Evolutionary conservation across 108 stramenopile species (phyloP).

Genomic region (Fragilaria radians): DNA sequence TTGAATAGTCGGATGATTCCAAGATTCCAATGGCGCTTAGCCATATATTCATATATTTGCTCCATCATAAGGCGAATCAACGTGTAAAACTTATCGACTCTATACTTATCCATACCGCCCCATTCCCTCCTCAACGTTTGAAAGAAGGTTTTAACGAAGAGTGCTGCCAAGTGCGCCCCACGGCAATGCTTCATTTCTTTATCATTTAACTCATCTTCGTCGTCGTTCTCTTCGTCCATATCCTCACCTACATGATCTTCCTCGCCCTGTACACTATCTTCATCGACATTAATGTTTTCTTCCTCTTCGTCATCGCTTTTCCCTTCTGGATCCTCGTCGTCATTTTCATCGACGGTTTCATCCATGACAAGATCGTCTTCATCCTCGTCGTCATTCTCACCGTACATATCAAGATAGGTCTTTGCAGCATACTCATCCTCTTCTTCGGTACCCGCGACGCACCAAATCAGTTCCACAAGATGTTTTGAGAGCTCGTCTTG

Average conservation of each 20-base stretch:
- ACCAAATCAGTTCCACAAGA: slow-evolving; percentile 76
- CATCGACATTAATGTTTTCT: neutral
- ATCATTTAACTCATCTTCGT: slow-evolving; percentile 22
- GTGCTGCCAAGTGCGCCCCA: slow-evolving; percentile 74
- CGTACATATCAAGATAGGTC: slow-evolving; percentile 58
- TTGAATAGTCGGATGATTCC: slow-evolving; percentile 84
- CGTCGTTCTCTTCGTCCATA: slow-evolving; percentile 23
- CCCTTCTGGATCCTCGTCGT: neutral
- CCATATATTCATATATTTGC: slow-evolving; percentile 85
- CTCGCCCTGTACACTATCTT: slow-evolving; percentile 12
- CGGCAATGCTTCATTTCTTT: slow-evolving; percentile 57
- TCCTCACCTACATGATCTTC: slow-evolving; percentile 15
- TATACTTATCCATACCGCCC: slow-evolving; percentile 90
- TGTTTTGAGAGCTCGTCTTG: slow-evolving; percentile 80
- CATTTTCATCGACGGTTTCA: slow-evolving; percentile 25
- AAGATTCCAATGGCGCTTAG: slow-evolving; percentile 70
- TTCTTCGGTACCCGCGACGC: slow-evolving; percentile 77
- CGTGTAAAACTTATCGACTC: slow-evolving; percentile 92
- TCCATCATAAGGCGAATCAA: slow-evolving; percentile 67
- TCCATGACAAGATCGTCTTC: slow-evolving; percentile 30
- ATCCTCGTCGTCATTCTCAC: slow-evolving; percentile 23
- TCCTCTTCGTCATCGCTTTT: neutral
- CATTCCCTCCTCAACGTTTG: slow-evolving; percentile 81
- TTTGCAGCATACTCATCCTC: slow-evolving; percentile 83
- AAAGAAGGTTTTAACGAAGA: slow-evolving; percentile 82